A percentile compares a stretch with the other conserved stretches of the same genome.
Evolutionary conservation across 202 grass and related monocot species (phyloP).

Genomic region (Schoenoplectus tabernaemontani): DNA sequence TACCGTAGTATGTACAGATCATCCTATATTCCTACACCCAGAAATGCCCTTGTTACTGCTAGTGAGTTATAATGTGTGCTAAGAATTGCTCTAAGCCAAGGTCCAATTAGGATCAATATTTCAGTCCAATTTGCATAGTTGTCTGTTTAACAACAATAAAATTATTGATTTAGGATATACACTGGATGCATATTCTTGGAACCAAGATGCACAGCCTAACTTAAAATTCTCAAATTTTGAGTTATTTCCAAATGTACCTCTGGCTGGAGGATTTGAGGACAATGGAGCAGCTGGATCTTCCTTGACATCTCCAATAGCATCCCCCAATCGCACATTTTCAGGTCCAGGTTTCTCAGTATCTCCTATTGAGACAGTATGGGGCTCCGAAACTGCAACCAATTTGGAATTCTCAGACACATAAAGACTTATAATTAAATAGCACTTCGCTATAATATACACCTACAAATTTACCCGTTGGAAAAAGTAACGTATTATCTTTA

Average conservation of each 20-base stretch:
- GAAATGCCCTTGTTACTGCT: background rate
- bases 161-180: too few relatives aligned
- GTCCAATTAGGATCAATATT: background rate
- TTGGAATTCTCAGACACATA: slow-evolving; percentile 23
- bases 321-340: slow-evolving; percentile 22
- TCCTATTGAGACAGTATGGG: background rate
- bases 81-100: background rate
- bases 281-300: slow-evolving; percentile 56
- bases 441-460: too few relatives aligned
- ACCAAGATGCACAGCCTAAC: too few relatives aligned
- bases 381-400: background rate
- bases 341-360: slow-evolving; percentile 2
- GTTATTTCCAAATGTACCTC: background rate
- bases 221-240: background rate
- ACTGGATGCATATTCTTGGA: background rate
- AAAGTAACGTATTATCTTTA: too few relatives aligned
- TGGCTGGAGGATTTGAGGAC: slow-evolving; percentile 26
- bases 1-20: background rate
- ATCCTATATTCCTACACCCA: background rate
- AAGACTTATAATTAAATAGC: too few relatives aligned
- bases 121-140: background rate
- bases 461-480: too few relatives aligned
- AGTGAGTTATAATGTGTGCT: background rate
- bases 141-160: background rate
- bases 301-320: slow-evolving; percentile 19